A percentile compares a stretch with the other conserved stretches of the same genome.
These are phyloP conservation scores for Colletotrichum sp. DNA, from an alignment of 2,329 filamentous ascomycete species.

Conservation along the genomic window DNA sequence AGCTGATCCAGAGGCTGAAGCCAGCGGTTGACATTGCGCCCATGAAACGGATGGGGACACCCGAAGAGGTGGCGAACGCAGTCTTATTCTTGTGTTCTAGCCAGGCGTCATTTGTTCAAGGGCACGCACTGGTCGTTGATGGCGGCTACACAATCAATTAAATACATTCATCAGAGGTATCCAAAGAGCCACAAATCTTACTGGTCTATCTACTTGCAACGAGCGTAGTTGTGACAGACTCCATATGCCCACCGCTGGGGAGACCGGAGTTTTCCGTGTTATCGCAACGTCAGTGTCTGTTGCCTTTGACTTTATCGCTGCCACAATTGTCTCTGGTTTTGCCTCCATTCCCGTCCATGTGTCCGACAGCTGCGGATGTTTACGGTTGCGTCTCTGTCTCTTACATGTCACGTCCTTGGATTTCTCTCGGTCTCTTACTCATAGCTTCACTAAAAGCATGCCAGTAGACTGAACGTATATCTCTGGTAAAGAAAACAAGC, in stretches of 20 bases:
- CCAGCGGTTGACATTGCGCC: constrained; percentile 51
- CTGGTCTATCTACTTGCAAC: background rate
- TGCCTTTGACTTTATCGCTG: background rate
- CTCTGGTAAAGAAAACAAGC: background rate
- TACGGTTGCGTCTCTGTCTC: background rate
- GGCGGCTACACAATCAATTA: constrained; percentile 57
- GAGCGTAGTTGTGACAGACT: background rate
- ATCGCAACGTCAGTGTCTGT: background rate
- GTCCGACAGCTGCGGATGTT: background rate
- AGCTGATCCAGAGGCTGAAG: constrained; percentile 41
- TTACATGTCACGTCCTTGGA: background rate
- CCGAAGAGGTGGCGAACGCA: constrained; percentile 53
- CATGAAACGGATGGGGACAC: constrained; percentile 55
- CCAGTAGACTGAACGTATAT: background rate
- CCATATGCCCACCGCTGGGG: background rate
- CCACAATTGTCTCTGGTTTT: background rate
- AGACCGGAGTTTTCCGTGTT: background rate
- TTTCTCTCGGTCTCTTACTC: background rate
- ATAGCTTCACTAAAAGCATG: background rate
- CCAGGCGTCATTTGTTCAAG: constrained; percentile 56
- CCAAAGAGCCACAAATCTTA: background rate
- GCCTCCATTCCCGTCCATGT: background rate
- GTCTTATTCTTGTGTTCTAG: constrained; percentile 55
- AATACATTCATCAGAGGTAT: too few species aligned
- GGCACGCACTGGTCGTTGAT: constrained; percentile 57